Percentiles rank a stretch among this genome's conserved stretches.
These are phyloP conservation scores for Populus alba DNA, from an alignment of 345 rosid genomes.

Conservation along the genomic window DNA sequence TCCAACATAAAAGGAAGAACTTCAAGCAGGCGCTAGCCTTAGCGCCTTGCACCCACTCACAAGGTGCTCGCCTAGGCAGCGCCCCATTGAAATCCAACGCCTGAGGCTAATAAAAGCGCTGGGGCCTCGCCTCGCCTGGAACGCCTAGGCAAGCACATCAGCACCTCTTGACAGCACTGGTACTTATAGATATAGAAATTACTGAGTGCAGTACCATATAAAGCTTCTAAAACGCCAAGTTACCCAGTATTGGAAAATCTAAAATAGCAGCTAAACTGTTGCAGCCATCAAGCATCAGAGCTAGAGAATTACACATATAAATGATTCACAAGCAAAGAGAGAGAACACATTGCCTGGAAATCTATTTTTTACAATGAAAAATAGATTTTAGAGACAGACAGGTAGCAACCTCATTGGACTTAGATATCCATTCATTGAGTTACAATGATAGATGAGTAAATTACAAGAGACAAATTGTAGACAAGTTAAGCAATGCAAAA, in stretches of 20 bases:
- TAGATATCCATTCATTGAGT: neutral
- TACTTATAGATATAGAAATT: neutral
- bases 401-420: neutral
- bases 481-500: neutral
- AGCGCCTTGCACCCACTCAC: too few relatives aligned
- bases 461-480: neutral
- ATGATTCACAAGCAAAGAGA: neutral
- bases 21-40: too few relatives aligned
- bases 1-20: too few relatives aligned
- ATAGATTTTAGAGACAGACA: neutral
- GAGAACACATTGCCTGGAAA: neutral
- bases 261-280: neutral
- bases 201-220: neutral
- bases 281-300: neutral
- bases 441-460: neutral
- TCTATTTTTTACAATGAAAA: neutral
- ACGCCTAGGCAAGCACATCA: too few relatives aligned
- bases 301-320: neutral
- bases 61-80: too few relatives aligned
- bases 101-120: too few relatives aligned
- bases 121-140: too few relatives aligned
- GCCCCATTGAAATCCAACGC: too few relatives aligned
- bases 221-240: neutral
- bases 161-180: too few relatives aligned
- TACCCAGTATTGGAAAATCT: neutral